These are phyloP conservation scores for Zea luxurians DNA, from an alignment of 176 grass and related monocot genomes.

Conservation along the genomic window DNA sequence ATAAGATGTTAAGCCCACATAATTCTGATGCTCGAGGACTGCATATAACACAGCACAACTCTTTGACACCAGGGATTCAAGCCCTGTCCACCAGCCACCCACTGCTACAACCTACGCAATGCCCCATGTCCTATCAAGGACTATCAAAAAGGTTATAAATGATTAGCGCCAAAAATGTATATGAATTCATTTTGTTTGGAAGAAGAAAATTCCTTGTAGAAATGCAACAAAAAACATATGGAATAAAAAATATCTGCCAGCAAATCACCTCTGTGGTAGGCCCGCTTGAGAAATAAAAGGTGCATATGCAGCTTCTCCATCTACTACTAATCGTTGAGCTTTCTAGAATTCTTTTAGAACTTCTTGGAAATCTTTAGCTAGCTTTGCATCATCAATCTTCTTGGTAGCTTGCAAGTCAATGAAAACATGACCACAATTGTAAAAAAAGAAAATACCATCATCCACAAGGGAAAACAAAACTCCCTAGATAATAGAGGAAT, in stretches of 20 bases:
- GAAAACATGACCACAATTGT: conserved; percentile 13
- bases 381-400: no score
- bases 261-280: conserved; percentile 65
- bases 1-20: no score
- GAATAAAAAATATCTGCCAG: neutral
- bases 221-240: neutral
- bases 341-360: no score
- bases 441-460: neutral
- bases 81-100: neutral
- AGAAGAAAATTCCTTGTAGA: neutral
- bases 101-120: neutral
- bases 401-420: neutral
- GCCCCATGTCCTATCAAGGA: neutral
- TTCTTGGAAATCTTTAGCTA: no score
- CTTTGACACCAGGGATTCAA: no score
- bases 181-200: neutral
- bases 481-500: neutral
- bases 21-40: no score
- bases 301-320: conserved; percentile 94
- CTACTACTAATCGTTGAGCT: conserved; percentile 55
- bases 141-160: neutral
- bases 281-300: conserved; percentile 73
- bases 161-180: neutral
- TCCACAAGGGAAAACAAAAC: neutral
- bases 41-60: no score